Conservation (phyloP, 2,329 filamentous ascomycete genomes). For the Pestalotiopsis sp. region DNA sequence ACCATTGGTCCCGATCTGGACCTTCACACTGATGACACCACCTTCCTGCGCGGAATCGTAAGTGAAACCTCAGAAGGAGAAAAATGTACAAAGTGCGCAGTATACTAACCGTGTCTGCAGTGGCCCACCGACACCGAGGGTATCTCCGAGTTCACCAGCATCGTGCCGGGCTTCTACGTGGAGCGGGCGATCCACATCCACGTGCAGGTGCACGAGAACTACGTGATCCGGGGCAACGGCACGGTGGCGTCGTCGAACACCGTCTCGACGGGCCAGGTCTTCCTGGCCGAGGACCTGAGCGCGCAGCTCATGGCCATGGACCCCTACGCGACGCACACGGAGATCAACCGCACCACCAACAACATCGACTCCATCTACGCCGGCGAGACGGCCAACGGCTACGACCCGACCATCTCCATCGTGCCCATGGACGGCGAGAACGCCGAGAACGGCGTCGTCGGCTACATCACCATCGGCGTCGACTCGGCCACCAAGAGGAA, state of each 20-base stretch:
- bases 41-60: slow-evolving; percentile 27
- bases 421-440: slow-evolving; percentile 33
- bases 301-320: slow-evolving; percentile 32
- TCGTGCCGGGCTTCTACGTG: slow-evolving; percentile 23
- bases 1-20: slow-evolving; percentile 21
- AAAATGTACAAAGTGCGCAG: background rate
- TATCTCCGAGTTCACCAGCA: slow-evolving; percentile 26
- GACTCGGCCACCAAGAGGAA: slow-evolving; percentile 20
- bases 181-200: slow-evolving; percentile 24
- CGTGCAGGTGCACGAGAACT: slow-evolving; percentile 18
- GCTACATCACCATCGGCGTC: slow-evolving; percentile 36
- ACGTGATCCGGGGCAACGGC: slow-evolving; percentile 18
- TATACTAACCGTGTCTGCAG: background rate
- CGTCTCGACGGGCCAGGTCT: slow-evolving; percentile 18
- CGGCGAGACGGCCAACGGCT: slow-evolving; percentile 23
- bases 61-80: background rate
- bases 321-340: slow-evolving; percentile 32
- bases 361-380: slow-evolving; percentile 21
- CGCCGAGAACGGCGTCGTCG: slow-evolving; percentile 34
- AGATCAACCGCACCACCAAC: slow-evolving; percentile 36
- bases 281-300: slow-evolving; percentile 17
- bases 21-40: slow-evolving; percentile 29
- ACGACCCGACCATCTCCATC: slow-evolving; percentile 29
- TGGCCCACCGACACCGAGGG: slow-evolving; percentile 28
- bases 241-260: slow-evolving; percentile 18